Conservation (phyloP, 345 rosid species). For the Pugionium dolabratum region DNA sequence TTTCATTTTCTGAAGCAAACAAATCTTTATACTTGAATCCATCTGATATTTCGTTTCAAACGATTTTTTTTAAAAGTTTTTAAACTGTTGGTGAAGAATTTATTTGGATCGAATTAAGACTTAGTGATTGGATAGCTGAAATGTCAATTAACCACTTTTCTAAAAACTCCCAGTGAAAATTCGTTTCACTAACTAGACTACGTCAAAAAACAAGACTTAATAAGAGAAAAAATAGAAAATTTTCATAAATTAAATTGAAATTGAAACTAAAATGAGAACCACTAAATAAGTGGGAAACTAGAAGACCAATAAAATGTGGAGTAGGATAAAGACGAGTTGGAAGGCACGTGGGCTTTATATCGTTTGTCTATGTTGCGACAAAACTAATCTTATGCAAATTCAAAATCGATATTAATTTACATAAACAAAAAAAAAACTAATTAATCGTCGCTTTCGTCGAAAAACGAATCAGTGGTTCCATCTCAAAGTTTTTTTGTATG, state of each 20-base stretch:
- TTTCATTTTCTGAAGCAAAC: neutral
- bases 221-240: neutral
- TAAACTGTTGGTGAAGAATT: too few species aligned
- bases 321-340: slow-evolving; percentile 33
- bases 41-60: too few species aligned
- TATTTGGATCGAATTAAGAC: too few species aligned
- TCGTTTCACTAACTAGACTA: neutral
- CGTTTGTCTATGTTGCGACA: slow-evolving; percentile 31
- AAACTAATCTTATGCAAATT: slow-evolving; percentile 27
- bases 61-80: too few species aligned
- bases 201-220: neutral
- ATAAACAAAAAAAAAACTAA: slow-evolving; percentile 25
- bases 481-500: neutral
- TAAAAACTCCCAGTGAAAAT: too few species aligned
- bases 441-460: slow-evolving; percentile 12
- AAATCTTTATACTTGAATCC: too few species aligned
- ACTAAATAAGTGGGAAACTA: slow-evolving; percentile 27
- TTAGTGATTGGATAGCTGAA: too few species aligned
- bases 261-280: slow-evolving; percentile 20
- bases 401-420: slow-evolving; percentile 17
- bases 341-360: slow-evolving; percentile 36
- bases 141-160: too few species aligned
- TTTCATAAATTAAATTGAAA: neutral
- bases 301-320: slow-evolving; percentile 32
- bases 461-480: slow-evolving; percentile 25